phyloP scores from a whole-genome alignment of 176 grass and related monocot species.

The Phyllostachys edulis region DNA sequence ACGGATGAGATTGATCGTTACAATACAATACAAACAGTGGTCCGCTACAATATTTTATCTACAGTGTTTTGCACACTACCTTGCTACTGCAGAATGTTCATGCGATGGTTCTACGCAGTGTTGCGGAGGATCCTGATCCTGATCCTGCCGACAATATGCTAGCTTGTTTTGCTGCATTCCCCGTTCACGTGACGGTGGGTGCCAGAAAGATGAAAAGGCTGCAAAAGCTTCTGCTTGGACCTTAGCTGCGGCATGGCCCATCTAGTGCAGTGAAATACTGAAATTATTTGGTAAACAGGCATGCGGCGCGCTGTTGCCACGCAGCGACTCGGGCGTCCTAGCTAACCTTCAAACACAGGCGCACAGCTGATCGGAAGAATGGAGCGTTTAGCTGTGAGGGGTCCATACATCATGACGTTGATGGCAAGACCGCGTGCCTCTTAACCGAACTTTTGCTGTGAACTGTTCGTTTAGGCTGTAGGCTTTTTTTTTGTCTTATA shows the following conservation, averaged over 20 bases:
- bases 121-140: too few relatives aligned
- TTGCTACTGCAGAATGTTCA: too few relatives aligned
- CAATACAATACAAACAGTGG: too few relatives aligned
- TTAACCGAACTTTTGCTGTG: neutral
- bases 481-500: too few relatives aligned
- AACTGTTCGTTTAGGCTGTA: too few relatives aligned
- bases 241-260: neutral
- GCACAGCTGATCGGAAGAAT: neutral
- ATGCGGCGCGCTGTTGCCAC: neutral
- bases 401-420: neutral
- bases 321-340: neutral
- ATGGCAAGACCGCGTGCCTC: neutral
- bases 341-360: neutral
- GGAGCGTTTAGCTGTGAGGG: neutral
- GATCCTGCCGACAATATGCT: neutral
- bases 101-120: too few relatives aligned
- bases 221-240: neutral
- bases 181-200: constrained; percentile 22
- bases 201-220: neutral
- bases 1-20: too few relatives aligned
- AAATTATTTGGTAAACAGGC: neutral
- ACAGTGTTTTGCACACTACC: too few relatives aligned
- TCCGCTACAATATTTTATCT: too few relatives aligned
- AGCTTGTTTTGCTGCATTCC: neutral
- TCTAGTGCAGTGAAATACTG: neutral